Conservation (phyloP, 352 stramenopile genomes). For the Pythium pyrilobum region DNA sequence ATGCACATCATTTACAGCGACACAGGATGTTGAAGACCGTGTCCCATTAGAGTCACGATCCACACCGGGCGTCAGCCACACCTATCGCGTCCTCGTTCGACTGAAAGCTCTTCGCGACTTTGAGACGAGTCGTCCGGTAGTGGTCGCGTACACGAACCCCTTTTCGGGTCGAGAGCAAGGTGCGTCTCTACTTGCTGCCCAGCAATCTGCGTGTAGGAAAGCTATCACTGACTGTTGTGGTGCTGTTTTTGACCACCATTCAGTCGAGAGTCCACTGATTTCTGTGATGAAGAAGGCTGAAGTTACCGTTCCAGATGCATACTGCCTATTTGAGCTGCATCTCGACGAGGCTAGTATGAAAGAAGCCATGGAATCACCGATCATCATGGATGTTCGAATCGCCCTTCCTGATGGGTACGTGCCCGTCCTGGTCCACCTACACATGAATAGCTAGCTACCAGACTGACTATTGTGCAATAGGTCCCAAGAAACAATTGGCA, state of each 20-base stretch:
- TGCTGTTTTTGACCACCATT: background rate
- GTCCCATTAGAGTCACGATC: background rate
- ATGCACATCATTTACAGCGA: background rate
- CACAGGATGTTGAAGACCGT: background rate
- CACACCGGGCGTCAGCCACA: slow-evolving; percentile 9
- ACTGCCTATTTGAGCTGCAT: slow-evolving; percentile 44
- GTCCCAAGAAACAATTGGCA: slow-evolving; percentile 21
- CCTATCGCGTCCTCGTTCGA: slow-evolving; percentile 14
- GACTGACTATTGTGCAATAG: background rate
- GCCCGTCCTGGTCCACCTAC: background rate
- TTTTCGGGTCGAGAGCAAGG: slow-evolving; percentile 16
- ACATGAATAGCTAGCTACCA: background rate
- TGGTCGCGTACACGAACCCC: slow-evolving; percentile 19
- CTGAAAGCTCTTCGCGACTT: slow-evolving; percentile 16
- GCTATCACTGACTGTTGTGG: background rate
- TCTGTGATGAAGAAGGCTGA: slow-evolving; percentile 32
- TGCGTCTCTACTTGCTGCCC: slow-evolving; percentile 1
- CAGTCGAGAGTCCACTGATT: slow-evolving; percentile 39
- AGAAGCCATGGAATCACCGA: slow-evolving; percentile 33
- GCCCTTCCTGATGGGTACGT: slow-evolving; percentile 12
- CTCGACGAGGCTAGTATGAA: slow-evolving; percentile 33
- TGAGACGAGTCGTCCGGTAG: slow-evolving; percentile 1
- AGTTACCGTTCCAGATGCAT: slow-evolving; percentile 24
- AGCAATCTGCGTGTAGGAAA: background rate
- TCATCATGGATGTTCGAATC: slow-evolving; percentile 31